These are phyloP conservation scores for Neurospora sp. DNA, from an alignment of 495 filamentous ascomycete genomes.

Conservation along the genomic window DNA sequence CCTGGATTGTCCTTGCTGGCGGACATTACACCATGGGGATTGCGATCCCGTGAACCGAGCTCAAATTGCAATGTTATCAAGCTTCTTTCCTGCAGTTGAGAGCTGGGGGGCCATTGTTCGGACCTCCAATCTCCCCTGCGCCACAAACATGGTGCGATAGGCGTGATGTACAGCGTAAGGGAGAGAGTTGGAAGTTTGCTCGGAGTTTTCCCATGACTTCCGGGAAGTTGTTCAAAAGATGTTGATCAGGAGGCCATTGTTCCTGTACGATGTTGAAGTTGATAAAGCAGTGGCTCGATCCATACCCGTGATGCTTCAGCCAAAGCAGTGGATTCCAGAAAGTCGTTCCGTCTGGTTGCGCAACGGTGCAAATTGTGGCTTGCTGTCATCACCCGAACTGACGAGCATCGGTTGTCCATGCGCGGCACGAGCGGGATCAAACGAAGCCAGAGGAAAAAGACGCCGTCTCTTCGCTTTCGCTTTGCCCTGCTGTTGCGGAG, in stretches of 20 bases:
- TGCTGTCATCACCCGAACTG: neutral
- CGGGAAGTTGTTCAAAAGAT: neutral
- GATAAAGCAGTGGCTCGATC: neutral
- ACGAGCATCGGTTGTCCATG: neutral
- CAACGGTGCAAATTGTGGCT: neutral
- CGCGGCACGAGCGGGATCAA: neutral
- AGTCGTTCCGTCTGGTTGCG: neutral
- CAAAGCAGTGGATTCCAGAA: neutral
- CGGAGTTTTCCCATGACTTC: neutral
- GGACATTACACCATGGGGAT: neutral
- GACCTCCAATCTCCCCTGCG: neutral
- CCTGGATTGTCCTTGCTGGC: neutral
- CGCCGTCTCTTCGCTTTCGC: neutral
- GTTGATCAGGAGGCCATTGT: neutral
- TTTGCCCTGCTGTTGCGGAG: neutral
- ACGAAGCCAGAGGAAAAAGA: neutral
- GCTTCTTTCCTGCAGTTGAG: neutral
- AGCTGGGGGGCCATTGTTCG: neutral
- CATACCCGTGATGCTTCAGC: neutral
- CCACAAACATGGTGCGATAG: neutral
- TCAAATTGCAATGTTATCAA: neutral
- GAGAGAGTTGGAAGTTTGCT: neutral
- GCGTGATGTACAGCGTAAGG: neutral
- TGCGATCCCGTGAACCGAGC: neutral
- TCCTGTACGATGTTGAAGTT: neutral